Conservation (phyloP, 2,329 filamentous ascomycete genomes). For the Talaromyces albobiverticillius region DNA sequence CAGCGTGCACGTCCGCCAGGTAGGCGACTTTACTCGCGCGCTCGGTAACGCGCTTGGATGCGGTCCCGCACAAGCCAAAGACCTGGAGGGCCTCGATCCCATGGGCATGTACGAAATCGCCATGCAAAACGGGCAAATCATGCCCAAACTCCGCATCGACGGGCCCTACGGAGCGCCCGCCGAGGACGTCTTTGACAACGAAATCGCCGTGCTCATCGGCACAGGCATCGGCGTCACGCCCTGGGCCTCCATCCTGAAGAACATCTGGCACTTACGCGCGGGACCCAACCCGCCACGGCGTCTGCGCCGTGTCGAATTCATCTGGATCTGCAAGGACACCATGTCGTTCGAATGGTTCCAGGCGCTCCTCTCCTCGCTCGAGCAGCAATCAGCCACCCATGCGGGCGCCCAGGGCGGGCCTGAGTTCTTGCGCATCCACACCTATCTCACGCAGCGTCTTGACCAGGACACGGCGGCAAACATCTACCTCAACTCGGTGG, state of each 20-base stretch:
- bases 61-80: constrained; percentile 78
- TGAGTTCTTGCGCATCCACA: constrained; percentile 97
- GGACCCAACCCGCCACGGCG: constrained; percentile 84
- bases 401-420: constrained; percentile 52
- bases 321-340: constrained; percentile 97
- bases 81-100: constrained; percentile 86
- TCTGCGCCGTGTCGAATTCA: constrained; percentile 93
- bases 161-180: constrained; percentile 95
- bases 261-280: constrained; percentile 95
- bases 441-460: constrained; percentile 90
- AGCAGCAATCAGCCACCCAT: constrained; percentile 75
- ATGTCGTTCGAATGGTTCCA: constrained; percentile 99
- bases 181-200: constrained; percentile 95
- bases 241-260: constrained; percentile 86
- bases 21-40: constrained; percentile 91
- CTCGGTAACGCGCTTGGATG: constrained; percentile 96
- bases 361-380: constrained; percentile 83
- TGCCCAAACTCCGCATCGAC: constrained; percentile 87
- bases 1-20: constrained; percentile 90
- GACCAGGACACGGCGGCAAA: constrained; percentile 93
- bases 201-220: constrained; percentile 73
- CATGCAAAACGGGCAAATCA: constrained; percentile 85
- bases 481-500: constrained; percentile 94
- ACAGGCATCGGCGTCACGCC: constrained; percentile 85
- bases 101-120: constrained; percentile 98